Base-by-base conservation (phyloP, 768 basidiomycete genomes). In the Clitopilus passeckerianus region DNA sequence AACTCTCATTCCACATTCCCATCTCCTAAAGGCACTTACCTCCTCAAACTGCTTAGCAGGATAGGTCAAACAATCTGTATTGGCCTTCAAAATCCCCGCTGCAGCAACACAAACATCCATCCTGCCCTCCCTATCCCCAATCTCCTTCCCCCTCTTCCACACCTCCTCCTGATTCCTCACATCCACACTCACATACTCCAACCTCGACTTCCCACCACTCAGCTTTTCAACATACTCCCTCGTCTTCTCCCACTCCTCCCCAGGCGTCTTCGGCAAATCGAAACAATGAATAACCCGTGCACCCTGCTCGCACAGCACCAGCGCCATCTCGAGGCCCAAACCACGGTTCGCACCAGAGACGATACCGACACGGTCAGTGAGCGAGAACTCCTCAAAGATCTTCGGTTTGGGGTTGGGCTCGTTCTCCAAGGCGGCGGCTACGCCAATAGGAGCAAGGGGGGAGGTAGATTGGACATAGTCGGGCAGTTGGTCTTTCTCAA, bases 271-370 rank as follows among this genome's bases (percentile, higher is more conserved):
- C 1, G 86, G 81, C 9, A 90, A 74, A 68, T 90, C 89, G 12
- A 89, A 72, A 67, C 87, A 89, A 70, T 90, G 90, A 16, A 90
- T 77, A 0, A 77, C 85, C 7, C 82, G 78, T 6, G 87, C 87
- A 34, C 90, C 90, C 14, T 83, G 86, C 73, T 92, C 91, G 44
- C 81, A 81, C 43, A 92, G 73, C 4, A 86, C 83, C 57, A 91
- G 73, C 34, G 89, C 89, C 86, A 89, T 87, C 74, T 93, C 91
- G n/a, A 93, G 82, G 2, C 91, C 91, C 15, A 93, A 80, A 0
- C 91, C 87, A 33, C 86, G 73, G 61, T 86, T 83, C 0, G 79
- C 86, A 5, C 87, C 87, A 0, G 86, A 83, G 27, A 89, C 83
- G 44, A 88, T 75, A 8, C 77, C 84, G 4, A 87, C 84, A 1